A percentile compares a stretch with the other conserved stretches of the same genome.
phyloP scores from a whole-genome alignment of 148 eudicot genomes.

The Amaranthus cruentus region DNA sequence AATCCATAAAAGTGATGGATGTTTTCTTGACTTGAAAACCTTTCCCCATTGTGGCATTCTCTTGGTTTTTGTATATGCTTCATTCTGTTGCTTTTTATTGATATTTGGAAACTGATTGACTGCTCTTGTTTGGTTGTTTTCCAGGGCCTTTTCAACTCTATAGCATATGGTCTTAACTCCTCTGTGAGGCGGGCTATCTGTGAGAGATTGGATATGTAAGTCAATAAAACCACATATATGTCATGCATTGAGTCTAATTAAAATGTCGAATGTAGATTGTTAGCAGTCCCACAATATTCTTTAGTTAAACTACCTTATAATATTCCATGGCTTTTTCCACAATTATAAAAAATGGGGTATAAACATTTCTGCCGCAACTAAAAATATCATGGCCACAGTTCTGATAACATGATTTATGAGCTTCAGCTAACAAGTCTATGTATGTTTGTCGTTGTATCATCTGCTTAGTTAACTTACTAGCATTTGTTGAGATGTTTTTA shows the following conservation, averaged over 20 bases:
- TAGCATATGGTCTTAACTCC: constrained; percentile 93
- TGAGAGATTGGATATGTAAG: constrained; percentile 92
- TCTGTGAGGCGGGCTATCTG: constrained; percentile 74
- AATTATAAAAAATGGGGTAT: not conserved
- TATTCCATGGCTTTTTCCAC: not conserved
- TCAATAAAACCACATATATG: constrained; percentile 14
- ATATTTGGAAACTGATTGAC: constrained; percentile 3
- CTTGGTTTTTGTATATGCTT: not conserved
- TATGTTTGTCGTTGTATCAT: not conserved
- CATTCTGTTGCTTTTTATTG: not conserved
- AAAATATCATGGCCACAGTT: not conserved
- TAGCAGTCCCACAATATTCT: not conserved
- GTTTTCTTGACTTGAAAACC: constrained; percentile 1
- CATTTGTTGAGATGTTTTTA: not conserved
- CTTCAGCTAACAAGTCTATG: not conserved
- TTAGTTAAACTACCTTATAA: not conserved
- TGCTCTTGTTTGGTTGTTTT: constrained; percentile 12
- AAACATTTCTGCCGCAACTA: not conserved
- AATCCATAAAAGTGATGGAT: not conserved
- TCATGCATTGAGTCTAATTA: not conserved
- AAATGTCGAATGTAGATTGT: not conserved
- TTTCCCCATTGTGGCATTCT: not conserved
- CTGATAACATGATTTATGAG: too few relatives aligned
- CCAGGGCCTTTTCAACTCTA: constrained; percentile 92
- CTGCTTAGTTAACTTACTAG: not conserved